Percentiles rank a stretch among this genome's conserved stretches.
Evolutionary conservation across 306 rosid species (phyloP).

Genomic region (Acacia acuminata): DNA sequence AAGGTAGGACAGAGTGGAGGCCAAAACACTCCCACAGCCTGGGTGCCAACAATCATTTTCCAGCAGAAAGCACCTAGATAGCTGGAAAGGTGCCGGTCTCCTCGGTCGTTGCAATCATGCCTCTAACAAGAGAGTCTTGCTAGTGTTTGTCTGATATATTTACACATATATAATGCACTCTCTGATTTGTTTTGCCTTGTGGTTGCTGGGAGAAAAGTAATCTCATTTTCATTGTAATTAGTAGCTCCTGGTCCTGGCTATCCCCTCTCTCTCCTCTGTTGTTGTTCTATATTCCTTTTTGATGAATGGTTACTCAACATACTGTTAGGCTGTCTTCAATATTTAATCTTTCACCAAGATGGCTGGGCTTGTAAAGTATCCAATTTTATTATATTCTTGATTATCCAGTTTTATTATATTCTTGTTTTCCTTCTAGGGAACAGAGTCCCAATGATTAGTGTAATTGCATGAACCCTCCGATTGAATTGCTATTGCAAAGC

Average conservation of each 20-base stretch:
- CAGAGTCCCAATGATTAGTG: conserved; percentile 33
- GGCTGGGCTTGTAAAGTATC: conserved; percentile 47
- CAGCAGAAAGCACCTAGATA: conserved; percentile 56
- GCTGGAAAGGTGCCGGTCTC: conserved; percentile 44
- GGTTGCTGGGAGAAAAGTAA: conserved; percentile 40
- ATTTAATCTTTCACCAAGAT: conserved; percentile 41
- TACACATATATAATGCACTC: conserved; percentile 2
- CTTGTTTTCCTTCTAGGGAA: conserved; percentile 37
- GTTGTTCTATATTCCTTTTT: conserved; percentile 35
- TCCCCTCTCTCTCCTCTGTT: neutral
- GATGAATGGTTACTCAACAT: conserved; percentile 35
- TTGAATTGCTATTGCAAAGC: conserved; percentile 30
- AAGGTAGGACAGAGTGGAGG: conserved; percentile 92
- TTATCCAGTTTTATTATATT: neutral
- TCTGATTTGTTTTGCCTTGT: conserved; percentile 43
- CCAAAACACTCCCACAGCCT: conserved; percentile 64
- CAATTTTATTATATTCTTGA: neutral
- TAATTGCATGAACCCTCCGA: conserved; percentile 27
- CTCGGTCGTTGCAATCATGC: conserved; percentile 14
- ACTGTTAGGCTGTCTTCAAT: conserved; percentile 45
- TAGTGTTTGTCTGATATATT: conserved; percentile 54
- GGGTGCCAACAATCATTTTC: conserved; percentile 48
- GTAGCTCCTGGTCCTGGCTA: conserved; percentile 49
- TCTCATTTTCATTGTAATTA: conserved; percentile 72
- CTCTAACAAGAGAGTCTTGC: conserved; percentile 49